Conservation (phyloP, 768 basidiomycete species). For the Lactarius sanguifluus region DNA sequence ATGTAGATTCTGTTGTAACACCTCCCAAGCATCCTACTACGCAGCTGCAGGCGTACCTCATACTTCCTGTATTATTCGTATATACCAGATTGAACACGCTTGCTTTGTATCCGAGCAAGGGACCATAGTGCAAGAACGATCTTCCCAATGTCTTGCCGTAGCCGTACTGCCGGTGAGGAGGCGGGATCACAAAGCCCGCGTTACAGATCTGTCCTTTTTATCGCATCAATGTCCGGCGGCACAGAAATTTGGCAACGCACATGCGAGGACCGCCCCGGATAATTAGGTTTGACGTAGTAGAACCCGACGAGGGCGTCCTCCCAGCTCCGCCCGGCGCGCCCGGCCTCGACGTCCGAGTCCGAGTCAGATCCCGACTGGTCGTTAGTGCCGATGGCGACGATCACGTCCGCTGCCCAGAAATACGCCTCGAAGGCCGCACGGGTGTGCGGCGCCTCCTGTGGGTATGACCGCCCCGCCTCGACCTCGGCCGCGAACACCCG, state of each 20-base stretch:
- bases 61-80: constrained; percentile 74
- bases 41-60: constrained; percentile 47
- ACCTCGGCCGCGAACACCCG: constrained; percentile 69
- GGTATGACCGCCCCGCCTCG: constrained; percentile 77
- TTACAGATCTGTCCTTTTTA: constrained; percentile 67
- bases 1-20: not conserved
- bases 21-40: not conserved
- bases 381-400: constrained; percentile 55
- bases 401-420: constrained; percentile 75
- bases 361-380: constrained; percentile 29
- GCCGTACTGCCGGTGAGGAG: constrained; percentile 57
- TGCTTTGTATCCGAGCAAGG: constrained; percentile 69
- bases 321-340: constrained; percentile 57
- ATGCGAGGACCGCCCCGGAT: constrained; percentile 87
- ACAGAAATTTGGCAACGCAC: constrained; percentile 46
- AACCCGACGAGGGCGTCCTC: constrained; percentile 70
- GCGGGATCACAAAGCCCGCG: constrained; percentile 81
- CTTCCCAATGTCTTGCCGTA: constrained; percentile 71
- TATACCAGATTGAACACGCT: constrained; percentile 93
- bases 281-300: constrained; percentile 88
- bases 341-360: constrained; percentile 42
- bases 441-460: constrained; percentile 61
- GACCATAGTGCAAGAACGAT: constrained; percentile 81
- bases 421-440: constrained; percentile 64
- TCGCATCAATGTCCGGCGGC: not conserved